phyloP scores from a whole-genome alignment of 2,329 filamentous ascomycete genomes.

The Epichloe amarillans region DNA sequence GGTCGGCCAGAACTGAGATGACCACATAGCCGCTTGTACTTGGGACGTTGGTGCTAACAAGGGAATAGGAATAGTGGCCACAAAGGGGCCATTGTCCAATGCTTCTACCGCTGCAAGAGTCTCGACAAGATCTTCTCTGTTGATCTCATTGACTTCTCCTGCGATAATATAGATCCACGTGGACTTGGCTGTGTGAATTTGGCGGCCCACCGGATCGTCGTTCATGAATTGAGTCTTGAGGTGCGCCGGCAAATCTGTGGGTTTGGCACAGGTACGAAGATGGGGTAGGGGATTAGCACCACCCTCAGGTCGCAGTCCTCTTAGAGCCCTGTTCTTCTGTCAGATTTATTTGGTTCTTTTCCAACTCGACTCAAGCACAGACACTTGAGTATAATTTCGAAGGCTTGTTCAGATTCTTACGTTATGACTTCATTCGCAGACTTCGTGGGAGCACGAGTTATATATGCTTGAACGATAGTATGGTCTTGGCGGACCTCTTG shows the following conservation, averaged over 20 bases:
- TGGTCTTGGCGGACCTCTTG: slow-evolving; percentile 49
- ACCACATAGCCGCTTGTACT: slow-evolving; percentile 63
- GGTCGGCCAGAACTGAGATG: slow-evolving; percentile 66
- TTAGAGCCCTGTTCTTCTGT: slow-evolving; percentile 33
- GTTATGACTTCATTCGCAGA: slow-evolving; percentile 59
- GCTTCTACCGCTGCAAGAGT: slow-evolving; percentile 35
- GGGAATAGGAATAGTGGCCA: slow-evolving; percentile 56
- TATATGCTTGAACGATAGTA: slow-evolving; percentile 48
- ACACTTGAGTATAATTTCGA: background rate
- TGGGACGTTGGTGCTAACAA: slow-evolving; percentile 61
- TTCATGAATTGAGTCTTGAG: slow-evolving; percentile 50
- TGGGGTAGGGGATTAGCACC: slow-evolving; percentile 54
- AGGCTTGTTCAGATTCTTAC: slow-evolving; percentile 30
- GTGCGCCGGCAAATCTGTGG: slow-evolving; percentile 51
- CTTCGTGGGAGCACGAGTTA: slow-evolving; percentile 59
- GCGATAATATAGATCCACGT: slow-evolving; percentile 47
- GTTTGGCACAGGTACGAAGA: slow-evolving; percentile 64
- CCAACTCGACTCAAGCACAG: background rate
- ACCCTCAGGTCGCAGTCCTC: slow-evolving; percentile 43
- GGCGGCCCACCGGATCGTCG: slow-evolving; percentile 37
- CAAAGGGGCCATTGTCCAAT: slow-evolving; percentile 38
- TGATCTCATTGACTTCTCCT: slow-evolving; percentile 37
- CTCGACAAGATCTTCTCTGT: slow-evolving; percentile 37
- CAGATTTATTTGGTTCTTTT: slow-evolving; percentile 3
- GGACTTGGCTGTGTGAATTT: slow-evolving; percentile 46